Percentiles rank a stretch among this genome's conserved stretches.
Evolutionary conservation across 2,329 filamentous ascomycete species (phyloP).

Genomic region (Calonectria fujianensis): DNA sequence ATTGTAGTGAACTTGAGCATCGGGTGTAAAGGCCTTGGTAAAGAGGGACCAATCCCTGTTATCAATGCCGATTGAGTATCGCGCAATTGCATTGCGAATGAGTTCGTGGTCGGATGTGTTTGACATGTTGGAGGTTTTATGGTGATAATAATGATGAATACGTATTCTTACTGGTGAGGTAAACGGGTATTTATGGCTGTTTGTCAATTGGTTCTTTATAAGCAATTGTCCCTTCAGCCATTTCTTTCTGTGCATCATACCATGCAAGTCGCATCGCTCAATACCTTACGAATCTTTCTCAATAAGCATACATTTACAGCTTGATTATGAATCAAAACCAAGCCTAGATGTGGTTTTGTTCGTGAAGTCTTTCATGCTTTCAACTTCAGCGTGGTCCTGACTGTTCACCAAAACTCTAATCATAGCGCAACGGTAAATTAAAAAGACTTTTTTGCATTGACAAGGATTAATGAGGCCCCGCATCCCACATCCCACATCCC

Average conservation of each 20-base stretch:
- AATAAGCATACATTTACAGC: not conserved
- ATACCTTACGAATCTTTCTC: not conserved
- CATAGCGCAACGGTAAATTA: not conserved
- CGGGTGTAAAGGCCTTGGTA: not conserved
- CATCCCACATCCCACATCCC: not conserved
- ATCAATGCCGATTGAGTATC: not conserved
- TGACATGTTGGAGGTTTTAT: not conserved
- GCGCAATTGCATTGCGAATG: conserved; percentile 8
- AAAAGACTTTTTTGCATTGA: not conserved
- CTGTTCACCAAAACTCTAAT: not conserved
- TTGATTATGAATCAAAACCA: not conserved
- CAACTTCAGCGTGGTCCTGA: not conserved
- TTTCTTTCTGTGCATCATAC: not conserved
- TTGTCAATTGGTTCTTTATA: not conserved
- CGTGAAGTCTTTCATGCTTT: not conserved
- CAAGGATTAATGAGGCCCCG: not conserved
- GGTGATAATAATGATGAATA: not conserved
- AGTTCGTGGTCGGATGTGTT: conserved; percentile 10
- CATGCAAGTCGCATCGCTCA: not conserved
- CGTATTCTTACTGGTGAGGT: not conserved
- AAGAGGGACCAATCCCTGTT: not conserved
- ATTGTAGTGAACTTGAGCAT: conserved; percentile 1
- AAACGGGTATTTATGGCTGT: not conserved
- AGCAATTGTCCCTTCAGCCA: not conserved
- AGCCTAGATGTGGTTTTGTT: not conserved